Conservation (phyloP, 2,329 filamentous ascomycete genomes). For the Xylaria sp. region DNA sequence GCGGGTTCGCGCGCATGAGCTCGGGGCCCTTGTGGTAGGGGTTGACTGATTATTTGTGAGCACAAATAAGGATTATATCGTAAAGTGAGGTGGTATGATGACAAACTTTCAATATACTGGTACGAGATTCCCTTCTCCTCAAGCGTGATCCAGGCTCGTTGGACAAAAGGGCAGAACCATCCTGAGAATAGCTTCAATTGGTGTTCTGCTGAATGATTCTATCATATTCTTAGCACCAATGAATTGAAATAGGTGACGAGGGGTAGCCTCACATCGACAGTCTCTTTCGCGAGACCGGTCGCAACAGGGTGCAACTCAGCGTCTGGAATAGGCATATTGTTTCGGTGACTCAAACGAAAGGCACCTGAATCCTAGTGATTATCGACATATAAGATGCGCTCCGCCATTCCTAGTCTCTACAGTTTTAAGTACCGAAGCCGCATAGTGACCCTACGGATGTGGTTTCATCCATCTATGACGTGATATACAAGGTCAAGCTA, state of each 20-base stretch:
- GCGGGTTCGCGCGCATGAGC: conserved; percentile 60
- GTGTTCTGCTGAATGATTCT: conserved; percentile 38
- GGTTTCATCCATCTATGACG: conserved; percentile 3
- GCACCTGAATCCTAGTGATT: neutral
- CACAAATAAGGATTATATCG: neutral
- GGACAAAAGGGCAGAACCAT: conserved; percentile 48
- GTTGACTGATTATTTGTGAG: conserved; percentile 50
- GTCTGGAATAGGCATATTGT: conserved; percentile 35
- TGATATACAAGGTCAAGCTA: neutral
- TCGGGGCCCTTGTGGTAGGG: conserved; percentile 62
- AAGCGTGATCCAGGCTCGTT: conserved; percentile 61
- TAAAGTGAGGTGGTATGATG: no score
- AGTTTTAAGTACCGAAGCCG: neutral
- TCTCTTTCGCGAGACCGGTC: conserved; percentile 37
- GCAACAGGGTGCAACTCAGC: conserved; percentile 38
- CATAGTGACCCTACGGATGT: neutral
- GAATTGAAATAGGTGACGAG: neutral
- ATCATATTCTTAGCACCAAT: neutral
- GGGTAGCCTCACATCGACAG: conserved; percentile 30
- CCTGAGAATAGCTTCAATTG: conserved; percentile 31
- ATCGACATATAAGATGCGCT: neutral
- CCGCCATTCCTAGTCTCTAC: neutral
- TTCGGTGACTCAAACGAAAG: neutral
- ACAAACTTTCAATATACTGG: conserved; percentile 54
- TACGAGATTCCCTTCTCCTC: conserved; percentile 66